phyloP scores from a whole-genome alignment of 176 grass and related monocot species.

The Sorghum bicolor region Sorghum_bicolor_NCBIv3 NC_012870.2:14014501-14015000 shows the following conservation, averaged over 20 bases:
- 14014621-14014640: conserved; percentile 98
- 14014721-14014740: conserved; percentile 60
- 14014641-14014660: conserved; percentile 87
- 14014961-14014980: not conserved
- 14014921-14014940: not conserved
- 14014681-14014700: conserved; percentile 78
- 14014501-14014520: not conserved
- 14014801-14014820: not conserved
- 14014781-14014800: conserved; percentile 31
- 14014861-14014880: not conserved
- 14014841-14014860: not conserved
- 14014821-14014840: conserved; percentile 3
- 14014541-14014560: conserved; percentile 4
- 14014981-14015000: not conserved
- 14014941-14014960: not conserved
- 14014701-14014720: conserved; percentile 58
- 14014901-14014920: not conserved
- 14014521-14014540: not conserved
- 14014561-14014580: not conserved
- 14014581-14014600: not conserved
- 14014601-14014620: conserved; percentile 33
- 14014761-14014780: conserved; percentile 91
- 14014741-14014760: conserved; percentile 65
- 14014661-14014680: conserved; percentile 86
- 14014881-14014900: not conserved